A percentile compares a stretch with the other conserved stretches of the same genome.
Conservation (phyloP, 768 basidiomycete species). For the Lentinus tigrinus region DNA sequence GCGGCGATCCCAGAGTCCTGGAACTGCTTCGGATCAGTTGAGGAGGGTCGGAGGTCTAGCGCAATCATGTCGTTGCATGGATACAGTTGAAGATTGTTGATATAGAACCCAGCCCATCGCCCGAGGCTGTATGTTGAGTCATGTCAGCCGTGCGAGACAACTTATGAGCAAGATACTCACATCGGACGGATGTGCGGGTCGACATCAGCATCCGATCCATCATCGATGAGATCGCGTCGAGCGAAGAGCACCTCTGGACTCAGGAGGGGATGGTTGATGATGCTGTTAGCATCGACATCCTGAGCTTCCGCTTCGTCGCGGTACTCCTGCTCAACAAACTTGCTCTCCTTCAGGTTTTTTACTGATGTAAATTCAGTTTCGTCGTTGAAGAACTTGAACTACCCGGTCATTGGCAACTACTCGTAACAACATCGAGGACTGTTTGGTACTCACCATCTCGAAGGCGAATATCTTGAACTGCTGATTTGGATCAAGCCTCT, state of each 20-base stretch:
- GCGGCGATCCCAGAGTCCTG: too few species aligned
- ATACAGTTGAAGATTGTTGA: too few species aligned
- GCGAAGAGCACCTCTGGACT: neutral
- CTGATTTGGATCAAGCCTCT: slow-evolving; percentile 23
- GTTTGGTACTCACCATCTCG: slow-evolving; percentile 20
- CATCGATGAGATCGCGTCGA: neutral
- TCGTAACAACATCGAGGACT: too few species aligned
- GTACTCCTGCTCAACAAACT: slow-evolving; percentile 11
- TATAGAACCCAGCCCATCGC: too few species aligned
- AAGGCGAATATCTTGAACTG: slow-evolving; percentile 27
- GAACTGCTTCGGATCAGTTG: too few species aligned
- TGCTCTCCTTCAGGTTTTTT: neutral
- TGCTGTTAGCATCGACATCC: slow-evolving; percentile 12
- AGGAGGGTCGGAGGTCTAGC: too few species aligned
- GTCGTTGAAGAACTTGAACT: neutral
- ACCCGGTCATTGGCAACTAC: neutral
- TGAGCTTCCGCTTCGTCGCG: slow-evolving; percentile 23
- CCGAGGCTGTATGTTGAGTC: too few species aligned
- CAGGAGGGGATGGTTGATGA: slow-evolving; percentile 22
- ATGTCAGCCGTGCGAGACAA: too few species aligned
- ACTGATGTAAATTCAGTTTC: neutral
- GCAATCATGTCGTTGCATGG: too few species aligned
- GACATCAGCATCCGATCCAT: neutral
- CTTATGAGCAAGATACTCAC: neutral
- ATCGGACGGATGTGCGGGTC: neutral